Base-by-base conservation (phyloP, 2,329 filamentous ascomycete genomes). In the Penicillium polonicum region DNA sequence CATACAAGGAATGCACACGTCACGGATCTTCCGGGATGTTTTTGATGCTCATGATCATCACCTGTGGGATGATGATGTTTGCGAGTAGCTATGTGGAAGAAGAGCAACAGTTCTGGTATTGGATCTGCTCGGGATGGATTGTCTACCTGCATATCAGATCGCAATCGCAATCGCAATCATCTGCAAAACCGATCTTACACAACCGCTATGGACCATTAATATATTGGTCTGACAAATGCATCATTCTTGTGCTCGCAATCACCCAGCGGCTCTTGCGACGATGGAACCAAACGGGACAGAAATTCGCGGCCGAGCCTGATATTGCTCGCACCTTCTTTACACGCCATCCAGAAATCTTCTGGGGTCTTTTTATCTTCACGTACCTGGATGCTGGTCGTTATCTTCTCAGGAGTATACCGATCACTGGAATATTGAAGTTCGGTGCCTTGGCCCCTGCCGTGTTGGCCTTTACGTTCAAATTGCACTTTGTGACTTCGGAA, bases 61-160 rank as follows among this genome's bases (percentile, higher is more conserved):
- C 83, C 0, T 96, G 97, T 70, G 86, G 88, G 1, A 73, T 85
- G 38, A 95, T 97, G 86, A 97, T 97, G 92, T 97, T 97, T 76
- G 93, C 92, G 10, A 96, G 91, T 72, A 97, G 92, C 70, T 99
- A 94, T 72, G 91, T 99, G 2, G 94, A 99, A 74, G 94, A 99
- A 76, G 94, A 99, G 73, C 94, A 99, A 49, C 91, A 97, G 65
- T 97, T 96, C 72, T 99, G 94, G 94, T 97, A 99, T 76, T 97
- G 93, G 92, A 77, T 85, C 1, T 84, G 88, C 0, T 73, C 73
- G 19, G 76, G 72, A 31, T 80, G 76, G 75, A 75, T 81, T 44
- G 72, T 79, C 55, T 78, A 79, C 57, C 71, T 86, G 13, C 78
- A 80, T 64, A 62, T 79, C 39, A 74, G 62, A 63, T 71, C 68